phyloP scores from a whole-genome alignment of 2,329 filamentous ascomycete species.

The Fusarium udum region DNA sequence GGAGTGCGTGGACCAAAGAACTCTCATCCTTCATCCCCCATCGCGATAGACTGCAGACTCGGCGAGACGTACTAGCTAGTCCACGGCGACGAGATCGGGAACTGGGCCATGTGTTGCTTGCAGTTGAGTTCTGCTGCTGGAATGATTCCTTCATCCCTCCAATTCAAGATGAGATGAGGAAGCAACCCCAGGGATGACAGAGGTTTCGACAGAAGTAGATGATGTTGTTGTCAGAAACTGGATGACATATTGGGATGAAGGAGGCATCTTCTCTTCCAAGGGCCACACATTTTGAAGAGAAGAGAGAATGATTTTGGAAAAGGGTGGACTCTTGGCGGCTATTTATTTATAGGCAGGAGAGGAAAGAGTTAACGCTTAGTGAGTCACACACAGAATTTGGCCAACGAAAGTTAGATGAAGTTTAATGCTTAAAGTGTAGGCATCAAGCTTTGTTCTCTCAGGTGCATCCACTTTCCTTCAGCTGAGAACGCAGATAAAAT shows the following conservation, averaged over 20 bases:
- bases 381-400: not conserved
- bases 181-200: not conserved
- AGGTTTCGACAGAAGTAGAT: not conserved
- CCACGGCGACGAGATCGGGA: not conserved
- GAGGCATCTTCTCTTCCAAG: too few relatives aligned
- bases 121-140: not conserved
- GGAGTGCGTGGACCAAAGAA: not conserved
- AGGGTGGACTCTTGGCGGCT: not conserved
- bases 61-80: not conserved
- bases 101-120: not conserved
- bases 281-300: not conserved
- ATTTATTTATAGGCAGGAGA: not conserved
- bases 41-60: not conserved
- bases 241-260: not conserved
- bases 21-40: too few relatives aligned
- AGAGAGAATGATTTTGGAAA: not conserved
- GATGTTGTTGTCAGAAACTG: not conserved
- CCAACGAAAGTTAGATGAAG: not conserved
- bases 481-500: not conserved
- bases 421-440: too few relatives aligned
- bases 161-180: not conserved
- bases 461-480: not conserved
- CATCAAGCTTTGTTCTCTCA: not conserved
- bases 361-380: fast-evolving
- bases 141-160: not conserved